phyloP scores from a whole-genome alignment of 768 basidiomycete species.

The Mycena albidolilacea region DNA sequence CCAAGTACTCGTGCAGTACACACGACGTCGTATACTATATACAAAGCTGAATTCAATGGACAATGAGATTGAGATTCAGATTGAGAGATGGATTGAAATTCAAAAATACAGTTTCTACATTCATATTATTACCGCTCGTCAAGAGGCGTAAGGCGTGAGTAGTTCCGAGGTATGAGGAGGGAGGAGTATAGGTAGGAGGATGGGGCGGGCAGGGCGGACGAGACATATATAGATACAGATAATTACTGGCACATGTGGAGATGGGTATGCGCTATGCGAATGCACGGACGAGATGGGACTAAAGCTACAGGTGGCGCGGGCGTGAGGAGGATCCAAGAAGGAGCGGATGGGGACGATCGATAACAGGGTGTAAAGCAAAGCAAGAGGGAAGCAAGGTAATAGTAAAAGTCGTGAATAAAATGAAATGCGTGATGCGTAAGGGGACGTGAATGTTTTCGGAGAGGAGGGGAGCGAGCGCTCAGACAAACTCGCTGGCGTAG shows the following conservation, averaged over 20 bases:
- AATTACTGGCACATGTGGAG: slow-evolving; percentile 30
- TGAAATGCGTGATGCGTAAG: neutral
- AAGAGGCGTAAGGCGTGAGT: slow-evolving; percentile 9
- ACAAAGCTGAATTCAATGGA: neutral
- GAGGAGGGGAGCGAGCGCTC: neutral
- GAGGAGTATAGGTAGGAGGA: neutral
- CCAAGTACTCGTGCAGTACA: no score
- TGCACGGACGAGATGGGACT: slow-evolving; percentile 18
- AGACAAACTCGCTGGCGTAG: slow-evolving; percentile 38
- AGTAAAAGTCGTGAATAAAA: neutral
- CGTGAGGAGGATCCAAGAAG: slow-evolving; percentile 22
- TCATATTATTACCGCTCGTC: slow-evolving; percentile 30
- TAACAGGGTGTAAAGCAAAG: slow-evolving; percentile 13
- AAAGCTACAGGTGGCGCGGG: slow-evolving; percentile 33
- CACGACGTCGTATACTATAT: neutral
- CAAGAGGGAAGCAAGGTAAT: neutral
- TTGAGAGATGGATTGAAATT: neutral
- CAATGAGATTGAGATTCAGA: neutral
- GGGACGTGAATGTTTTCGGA: neutral
- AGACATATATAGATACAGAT: slow-evolving; percentile 41
- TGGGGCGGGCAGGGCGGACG: neutral
- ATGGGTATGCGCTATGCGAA: slow-evolving; percentile 11
- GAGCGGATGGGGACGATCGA: neutral
- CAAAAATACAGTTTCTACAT: slow-evolving; percentile 37
- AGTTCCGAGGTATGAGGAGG: neutral